phyloP scores from a whole-genome alignment of 202 grass and related monocot species.

The Dendrocalamus latiflorus region DNA sequence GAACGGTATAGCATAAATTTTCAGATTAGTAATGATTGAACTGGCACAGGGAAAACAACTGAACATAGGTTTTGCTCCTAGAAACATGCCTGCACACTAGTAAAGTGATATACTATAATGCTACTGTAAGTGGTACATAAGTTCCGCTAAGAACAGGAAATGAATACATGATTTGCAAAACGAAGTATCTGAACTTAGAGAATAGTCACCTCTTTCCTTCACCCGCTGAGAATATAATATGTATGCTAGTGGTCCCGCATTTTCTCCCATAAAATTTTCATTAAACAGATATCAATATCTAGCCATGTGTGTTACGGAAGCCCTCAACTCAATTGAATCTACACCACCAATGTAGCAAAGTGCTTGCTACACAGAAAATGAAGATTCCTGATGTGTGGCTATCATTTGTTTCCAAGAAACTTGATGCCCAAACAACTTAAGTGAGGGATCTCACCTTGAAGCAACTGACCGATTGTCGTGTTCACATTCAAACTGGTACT shows the following conservation, averaged over 20 bases:
- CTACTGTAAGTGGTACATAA: background rate
- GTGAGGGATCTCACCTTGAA: background rate
- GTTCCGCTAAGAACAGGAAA: background rate
- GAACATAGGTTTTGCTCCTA: background rate
- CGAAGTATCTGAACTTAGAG: background rate
- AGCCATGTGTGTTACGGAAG: no score
- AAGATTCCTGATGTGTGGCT: background rate
- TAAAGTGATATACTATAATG: background rate
- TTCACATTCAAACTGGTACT: background rate
- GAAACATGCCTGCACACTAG: background rate
- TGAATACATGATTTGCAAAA: background rate
- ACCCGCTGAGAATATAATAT: no score
- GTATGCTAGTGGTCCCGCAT: no score
- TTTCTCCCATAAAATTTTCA: no score
- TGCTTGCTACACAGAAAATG: background rate
- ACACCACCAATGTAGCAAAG: no score
- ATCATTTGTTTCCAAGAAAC: background rate
- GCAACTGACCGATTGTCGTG: background rate
- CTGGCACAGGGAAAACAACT: background rate
- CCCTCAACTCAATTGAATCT: no score
- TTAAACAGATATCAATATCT: no score
- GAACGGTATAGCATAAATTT: background rate
- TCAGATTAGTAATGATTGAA: background rate
- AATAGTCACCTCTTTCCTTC: no score
- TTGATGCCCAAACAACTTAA: background rate